These are phyloP conservation scores for Theobroma cacao DNA, from an alignment of 345 rosid genomes.

Conservation along the genomic window DNA sequence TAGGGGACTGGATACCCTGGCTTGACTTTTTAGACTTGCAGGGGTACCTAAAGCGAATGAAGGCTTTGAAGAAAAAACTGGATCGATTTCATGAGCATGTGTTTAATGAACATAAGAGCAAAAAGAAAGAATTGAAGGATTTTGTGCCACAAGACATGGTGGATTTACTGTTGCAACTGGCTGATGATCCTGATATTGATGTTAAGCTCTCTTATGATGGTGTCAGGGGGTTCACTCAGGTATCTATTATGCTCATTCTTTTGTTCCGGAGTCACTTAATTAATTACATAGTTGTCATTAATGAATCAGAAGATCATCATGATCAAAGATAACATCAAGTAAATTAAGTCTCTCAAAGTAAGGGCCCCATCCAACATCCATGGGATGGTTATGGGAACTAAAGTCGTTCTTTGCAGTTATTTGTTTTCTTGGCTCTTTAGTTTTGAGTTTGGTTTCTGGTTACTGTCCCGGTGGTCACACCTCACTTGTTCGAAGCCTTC, in stretches of 20 bases:
- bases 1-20: slow-evolving; percentile 37
- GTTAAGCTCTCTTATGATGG: slow-evolving; percentile 22
- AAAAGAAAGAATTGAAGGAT: neutral
- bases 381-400: too few species aligned
- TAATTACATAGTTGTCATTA: too few species aligned
- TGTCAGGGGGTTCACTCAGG: slow-evolving; percentile 24
- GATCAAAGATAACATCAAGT: too few species aligned
- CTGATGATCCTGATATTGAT: slow-evolving; percentile 31
- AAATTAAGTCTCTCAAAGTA: too few species aligned
- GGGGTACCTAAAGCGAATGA: slow-evolving; percentile 30
- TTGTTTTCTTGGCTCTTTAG: too few species aligned
- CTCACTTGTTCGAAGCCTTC: too few species aligned
- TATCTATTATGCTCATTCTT: neutral
- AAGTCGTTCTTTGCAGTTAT: too few species aligned
- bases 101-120: slow-evolving; percentile 19
- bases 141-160: slow-evolving; percentile 30
- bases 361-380: too few species aligned
- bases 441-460: too few species aligned
- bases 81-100: slow-evolving; percentile 22
- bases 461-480: too few species aligned
- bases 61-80: slow-evolving; percentile 15
- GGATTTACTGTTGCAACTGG: slow-evolving; percentile 26
- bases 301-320: too few species aligned
- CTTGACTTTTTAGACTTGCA: slow-evolving; percentile 24
- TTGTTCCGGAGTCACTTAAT: too few species aligned